Conservation (phyloP, 345 rosid species). For the Citrus mangshanensis region DNA sequence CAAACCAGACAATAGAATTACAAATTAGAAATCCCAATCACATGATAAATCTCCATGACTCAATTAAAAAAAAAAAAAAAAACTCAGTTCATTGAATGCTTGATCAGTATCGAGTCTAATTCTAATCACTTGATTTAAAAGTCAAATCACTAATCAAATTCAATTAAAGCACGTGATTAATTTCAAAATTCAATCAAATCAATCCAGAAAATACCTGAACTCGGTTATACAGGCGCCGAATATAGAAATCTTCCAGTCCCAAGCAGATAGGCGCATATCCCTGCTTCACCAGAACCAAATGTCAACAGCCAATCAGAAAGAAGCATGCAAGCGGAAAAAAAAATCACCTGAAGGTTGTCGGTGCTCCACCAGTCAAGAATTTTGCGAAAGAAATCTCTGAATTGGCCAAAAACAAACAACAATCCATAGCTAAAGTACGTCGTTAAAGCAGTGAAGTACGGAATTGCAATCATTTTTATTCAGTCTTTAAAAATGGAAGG, state of each 20-base stretch:
- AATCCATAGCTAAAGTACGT: constrained; percentile 83
- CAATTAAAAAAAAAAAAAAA: background rate
- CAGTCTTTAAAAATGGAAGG: background rate
- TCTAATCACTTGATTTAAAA: background rate
- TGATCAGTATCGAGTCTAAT: background rate
- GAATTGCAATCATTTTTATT: constrained; percentile 57
- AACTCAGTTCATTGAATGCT: background rate
- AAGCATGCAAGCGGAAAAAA: background rate
- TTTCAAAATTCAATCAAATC: background rate
- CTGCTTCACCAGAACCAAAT: constrained; percentile 22
- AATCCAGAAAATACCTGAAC: constrained; percentile 58
- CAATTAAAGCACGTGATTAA: background rate
- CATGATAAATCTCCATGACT: background rate
- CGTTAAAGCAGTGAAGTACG: constrained; percentile 65
- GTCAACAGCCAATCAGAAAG: background rate
- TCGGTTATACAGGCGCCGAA: constrained; percentile 74
- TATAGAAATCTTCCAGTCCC: constrained; percentile 89
- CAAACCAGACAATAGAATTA: background rate
- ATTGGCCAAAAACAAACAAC: constrained; percentile 72
- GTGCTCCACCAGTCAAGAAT: constrained; percentile 55
- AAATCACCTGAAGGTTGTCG: constrained; percentile 51
- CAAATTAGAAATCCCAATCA: background rate
- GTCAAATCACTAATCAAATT: background rate
- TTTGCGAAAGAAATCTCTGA: constrained; percentile 74
- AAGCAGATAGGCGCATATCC: constrained; percentile 94